A percentile compares a stretch with the other conserved stretches of the same genome.
Evolutionary conservation across 345 rosid species (phyloP).

Genomic region (Gossypium sturtianum): DNA sequence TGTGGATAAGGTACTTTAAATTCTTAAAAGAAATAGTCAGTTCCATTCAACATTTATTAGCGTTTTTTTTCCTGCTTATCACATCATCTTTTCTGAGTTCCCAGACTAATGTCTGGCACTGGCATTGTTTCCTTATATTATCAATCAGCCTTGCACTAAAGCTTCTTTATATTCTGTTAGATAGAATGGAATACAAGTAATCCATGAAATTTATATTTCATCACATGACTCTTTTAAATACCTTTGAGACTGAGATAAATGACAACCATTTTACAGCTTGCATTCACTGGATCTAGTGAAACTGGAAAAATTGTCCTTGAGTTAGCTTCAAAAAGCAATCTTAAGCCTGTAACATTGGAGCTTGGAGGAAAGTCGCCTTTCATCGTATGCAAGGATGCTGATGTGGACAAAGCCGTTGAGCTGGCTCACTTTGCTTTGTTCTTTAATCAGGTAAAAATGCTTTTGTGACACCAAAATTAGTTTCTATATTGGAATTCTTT

Average conservation of each 20-base stretch:
- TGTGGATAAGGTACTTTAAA: constrained; percentile 56
- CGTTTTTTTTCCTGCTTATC: background rate
- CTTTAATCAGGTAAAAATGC: constrained; percentile 51
- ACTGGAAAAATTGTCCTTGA: constrained; percentile 47
- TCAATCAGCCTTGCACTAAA: too few species aligned
- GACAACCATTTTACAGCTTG: constrained; percentile 36
- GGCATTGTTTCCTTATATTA: background rate
- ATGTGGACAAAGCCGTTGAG: constrained; percentile 62
- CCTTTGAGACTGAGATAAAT: background rate
- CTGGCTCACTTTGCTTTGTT: constrained; percentile 56
- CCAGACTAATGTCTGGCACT: background rate
- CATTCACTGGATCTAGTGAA: constrained; percentile 65
- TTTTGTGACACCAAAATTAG: background rate
- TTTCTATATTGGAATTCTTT: background rate
- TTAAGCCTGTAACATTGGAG: constrained; percentile 65
- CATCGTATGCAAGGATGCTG: constrained; percentile 66
- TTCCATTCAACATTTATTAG: background rate
- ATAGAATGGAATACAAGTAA: background rate
- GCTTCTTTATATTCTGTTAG: background rate
- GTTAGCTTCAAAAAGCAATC: constrained; percentile 62
- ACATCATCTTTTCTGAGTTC: background rate
- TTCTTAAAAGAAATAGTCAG: background rate
- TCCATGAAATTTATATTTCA: too few species aligned
- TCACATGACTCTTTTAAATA: background rate
- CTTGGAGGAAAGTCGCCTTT: constrained; percentile 82